Evolutionary conservation across 768 basidiomycete genomes (phyloP), one percentile per base, ranked within the genome.

Genomic region (Lentinula aciculospora): DNA sequence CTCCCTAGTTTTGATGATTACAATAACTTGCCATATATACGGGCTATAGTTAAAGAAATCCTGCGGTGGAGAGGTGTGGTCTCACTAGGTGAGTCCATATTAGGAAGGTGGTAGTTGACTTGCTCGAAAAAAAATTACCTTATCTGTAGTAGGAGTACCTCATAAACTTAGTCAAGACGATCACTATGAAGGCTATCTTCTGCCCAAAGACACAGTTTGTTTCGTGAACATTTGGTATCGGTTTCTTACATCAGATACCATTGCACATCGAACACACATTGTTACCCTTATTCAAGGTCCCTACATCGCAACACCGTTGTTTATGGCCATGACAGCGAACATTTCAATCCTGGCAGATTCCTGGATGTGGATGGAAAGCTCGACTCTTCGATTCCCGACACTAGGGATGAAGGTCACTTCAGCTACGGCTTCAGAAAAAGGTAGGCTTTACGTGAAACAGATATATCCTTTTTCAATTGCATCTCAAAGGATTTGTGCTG

Each of bases 1-100:
- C 64, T 79, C 19, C 76, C 76, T 1, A 64, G 58, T 6, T 62
- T 73, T 31, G 66, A 61, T 19, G 76, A 76, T 57, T 59, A 66
- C 2, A 56, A 56, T 1, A 32, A 62, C 8, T 61, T 77, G 1
- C 73, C 74, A 0, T 76, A 73, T 49, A 59, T 73, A 8, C 66
- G 65, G 21, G 74, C 72, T 0, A 49, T 72, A 3, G 65, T 76
- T 29, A 72, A 70, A 57, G 76, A 77, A 59, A 63, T 69, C 0
- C 63, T 70, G 17, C 61, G 74, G 19, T 74, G 72, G 73, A 65
- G 69, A 23, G 63, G 65, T 21, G 64, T 69, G 1, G 61, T 62
- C 0, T 73, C 74, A 1, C 51, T 71, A 5, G 73, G 77, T 74
- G 17, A 42, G 51, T 27, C 17, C 32, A 32, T 40, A n/a, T n/a